Conservation (phyloP, 768 basidiomycete species). For the Russula lepida region DNA sequence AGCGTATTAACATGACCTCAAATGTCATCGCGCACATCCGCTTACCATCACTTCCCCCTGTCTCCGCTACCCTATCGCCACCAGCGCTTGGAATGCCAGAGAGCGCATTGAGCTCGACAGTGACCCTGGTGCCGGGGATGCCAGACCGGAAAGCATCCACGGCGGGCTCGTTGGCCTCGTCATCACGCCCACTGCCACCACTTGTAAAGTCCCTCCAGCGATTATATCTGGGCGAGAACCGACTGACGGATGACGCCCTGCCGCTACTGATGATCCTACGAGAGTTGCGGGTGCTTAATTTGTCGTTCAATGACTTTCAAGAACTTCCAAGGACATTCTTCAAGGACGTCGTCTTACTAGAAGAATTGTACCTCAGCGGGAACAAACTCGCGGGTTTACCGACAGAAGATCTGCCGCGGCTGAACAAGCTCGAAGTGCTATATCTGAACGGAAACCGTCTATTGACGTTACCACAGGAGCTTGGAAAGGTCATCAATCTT, state of each 20-base stretch:
- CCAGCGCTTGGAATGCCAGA: background rate
- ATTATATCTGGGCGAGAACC: slow-evolving; percentile 88
- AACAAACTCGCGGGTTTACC: slow-evolving; percentile 88
- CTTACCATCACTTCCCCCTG: slow-evolving; percentile 37
- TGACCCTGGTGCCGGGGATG: background rate
- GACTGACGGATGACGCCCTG: slow-evolving; percentile 70
- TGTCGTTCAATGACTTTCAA: slow-evolving; percentile 92
- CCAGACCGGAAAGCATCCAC: slow-evolving; percentile 40
- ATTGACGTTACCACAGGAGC: slow-evolving; percentile 84
- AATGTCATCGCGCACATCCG: slow-evolving; percentile 74
- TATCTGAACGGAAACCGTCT: slow-evolving; percentile 93
- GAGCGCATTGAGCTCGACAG: slow-evolving; percentile 13
- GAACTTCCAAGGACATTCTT: slow-evolving; percentile 78
- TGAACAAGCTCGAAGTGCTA: slow-evolving; percentile 61
- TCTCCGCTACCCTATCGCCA: slow-evolving; percentile 24
- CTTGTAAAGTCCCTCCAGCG: slow-evolving; percentile 65
- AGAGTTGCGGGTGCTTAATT: slow-evolving; percentile 74
- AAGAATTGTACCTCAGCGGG: slow-evolving; percentile 91
- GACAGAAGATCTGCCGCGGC: slow-evolving; percentile 72
- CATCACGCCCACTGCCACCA: slow-evolving; percentile 36
- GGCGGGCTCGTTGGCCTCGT: slow-evolving; percentile 24
- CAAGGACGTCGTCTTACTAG: slow-evolving; percentile 55
- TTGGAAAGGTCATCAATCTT: slow-evolving; percentile 74
- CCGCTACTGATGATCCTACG: slow-evolving; percentile 66
- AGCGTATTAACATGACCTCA: slow-evolving; percentile 76